Conservation (phyloP, 1,284 basidiomycete species). For the Cryptococcus neoformans region DNA sequence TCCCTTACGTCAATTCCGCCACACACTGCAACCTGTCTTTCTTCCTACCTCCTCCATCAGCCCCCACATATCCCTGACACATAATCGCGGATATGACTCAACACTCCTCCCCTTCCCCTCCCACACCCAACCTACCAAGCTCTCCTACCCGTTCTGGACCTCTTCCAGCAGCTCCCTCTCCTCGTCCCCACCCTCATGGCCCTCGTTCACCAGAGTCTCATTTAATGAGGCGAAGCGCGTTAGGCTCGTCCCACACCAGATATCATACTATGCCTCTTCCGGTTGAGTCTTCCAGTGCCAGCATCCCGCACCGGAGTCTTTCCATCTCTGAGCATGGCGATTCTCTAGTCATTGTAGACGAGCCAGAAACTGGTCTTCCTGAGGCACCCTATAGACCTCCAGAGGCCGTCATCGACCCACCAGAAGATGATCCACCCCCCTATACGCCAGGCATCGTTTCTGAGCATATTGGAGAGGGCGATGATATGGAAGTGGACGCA, state of each 20-base stretch:
- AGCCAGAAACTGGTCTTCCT: background rate
- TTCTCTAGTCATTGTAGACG: background rate
- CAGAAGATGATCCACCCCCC: constrained; percentile 30
- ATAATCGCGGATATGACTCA: background rate
- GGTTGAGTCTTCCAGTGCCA: too few relatives aligned
- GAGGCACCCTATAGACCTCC: constrained; percentile 34
- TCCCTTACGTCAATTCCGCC: too few relatives aligned
- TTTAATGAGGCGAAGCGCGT: too few relatives aligned
- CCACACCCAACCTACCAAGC: background rate
- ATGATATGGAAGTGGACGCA: constrained; percentile 13
- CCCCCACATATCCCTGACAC: too few relatives aligned
- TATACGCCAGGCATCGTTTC: constrained; percentile 37
- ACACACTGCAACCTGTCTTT: too few relatives aligned
- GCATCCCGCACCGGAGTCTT: too few relatives aligned
- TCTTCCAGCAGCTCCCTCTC: background rate
- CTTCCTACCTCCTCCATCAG: too few relatives aligned
- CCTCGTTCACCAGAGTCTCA: constrained; percentile 5
- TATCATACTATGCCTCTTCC: too few relatives aligned
- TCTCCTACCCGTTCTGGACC: constrained; percentile 3
- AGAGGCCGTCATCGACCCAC: constrained; percentile 38
- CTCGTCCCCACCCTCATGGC: constrained; percentile 12
- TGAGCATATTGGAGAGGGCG: constrained; percentile 26
- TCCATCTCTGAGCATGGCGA: too few relatives aligned
- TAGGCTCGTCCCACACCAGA: too few relatives aligned
- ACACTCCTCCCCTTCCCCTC: background rate